Percentiles rank a stretch among this genome's conserved stretches.
These are phyloP conservation scores for Trichocomaceae sp. DNA, from an alignment of 2,329 filamentous ascomycete species.

Conservation along the genomic window DNA sequence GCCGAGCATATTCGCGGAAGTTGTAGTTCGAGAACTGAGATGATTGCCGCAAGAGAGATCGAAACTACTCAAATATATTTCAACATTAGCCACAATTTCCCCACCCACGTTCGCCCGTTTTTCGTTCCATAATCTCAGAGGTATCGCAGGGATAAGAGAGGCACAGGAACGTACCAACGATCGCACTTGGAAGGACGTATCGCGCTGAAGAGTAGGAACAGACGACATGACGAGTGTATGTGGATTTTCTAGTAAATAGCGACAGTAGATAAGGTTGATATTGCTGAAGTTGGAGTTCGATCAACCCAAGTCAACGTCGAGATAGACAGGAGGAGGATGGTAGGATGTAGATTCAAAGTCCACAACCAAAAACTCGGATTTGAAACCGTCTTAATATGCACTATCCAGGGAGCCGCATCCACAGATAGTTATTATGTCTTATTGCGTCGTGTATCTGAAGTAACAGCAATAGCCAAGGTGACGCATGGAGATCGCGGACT, in stretches of 20 bases:
- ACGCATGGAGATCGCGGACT: constrained; percentile 14
- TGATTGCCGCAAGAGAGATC: constrained; percentile 80
- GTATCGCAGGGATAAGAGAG: neutral
- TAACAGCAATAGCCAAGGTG: constrained; percentile 19
- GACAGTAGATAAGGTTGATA: neutral
- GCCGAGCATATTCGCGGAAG: constrained; percentile 92
- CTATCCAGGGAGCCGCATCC: neutral
- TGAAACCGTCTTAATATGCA: neutral
- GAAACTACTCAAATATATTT: constrained; percentile 57
- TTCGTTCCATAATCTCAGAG: neutral
- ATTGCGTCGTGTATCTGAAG: constrained; percentile 20
- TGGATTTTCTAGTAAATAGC: neutral
- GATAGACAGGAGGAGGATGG: neutral
- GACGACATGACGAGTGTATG: constrained; percentile 31
- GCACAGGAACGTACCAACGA: constrained; percentile 35
- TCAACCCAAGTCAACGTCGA: constrained; percentile 1
- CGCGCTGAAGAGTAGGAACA: constrained; percentile 34
- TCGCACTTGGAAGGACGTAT: constrained; percentile 43
- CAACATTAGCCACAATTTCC: neutral
- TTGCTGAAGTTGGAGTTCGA: neutral
- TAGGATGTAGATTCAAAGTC: neutral
- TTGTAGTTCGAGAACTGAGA: constrained; percentile 90
- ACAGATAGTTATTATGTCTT: constrained; percentile 7
- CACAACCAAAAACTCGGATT: neutral
- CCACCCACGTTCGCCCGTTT: neutral